Base-by-base conservation (phyloP, 1,284 basidiomycete genomes). In the Cystobasidium sp. region DNA sequence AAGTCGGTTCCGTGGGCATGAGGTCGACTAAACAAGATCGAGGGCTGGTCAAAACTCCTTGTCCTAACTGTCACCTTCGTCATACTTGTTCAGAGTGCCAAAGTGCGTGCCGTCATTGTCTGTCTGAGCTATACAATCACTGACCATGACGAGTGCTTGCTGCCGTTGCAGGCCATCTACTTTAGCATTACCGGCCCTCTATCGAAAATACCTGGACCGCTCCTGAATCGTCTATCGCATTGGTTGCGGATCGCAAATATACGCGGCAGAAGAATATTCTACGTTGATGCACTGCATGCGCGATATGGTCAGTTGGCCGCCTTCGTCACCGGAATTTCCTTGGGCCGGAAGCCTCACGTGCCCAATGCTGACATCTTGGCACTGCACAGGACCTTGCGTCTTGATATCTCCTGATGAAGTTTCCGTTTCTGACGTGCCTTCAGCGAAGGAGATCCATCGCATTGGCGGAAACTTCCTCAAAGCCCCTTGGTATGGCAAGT, bases 401-500 rank as follows among this genome's bases (percentile, higher is more conserved):
- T 16, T 31, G 4, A n/a, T 68, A 8, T 68, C 66, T 6, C 66
- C 66, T 9, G 66, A 68, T 4, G 66, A 68, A 56, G 51, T 68
- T n/a, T 3, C 47, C 4, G 56, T 68, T 14, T 6, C 7, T 39
- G 47, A 53, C 16, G n/a, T 56, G 20, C 3, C 10, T n/a, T 31
- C 66, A n/a, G 66, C 31, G 20, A 68, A 68, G 41, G 66, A 68
- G n/a, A 68, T 68, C 10, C 66, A 68, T 44, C 31, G 66, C 12
- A 68, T 68, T 10, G 66, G 66, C 18, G 22, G 49, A 4, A 46
- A 46, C 14, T 68, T 55, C 51, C 6, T 68, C 6, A 68, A 68
- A 31, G 66, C 66, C 22, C 66, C 66, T 18, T 68, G 66, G 66
- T 68, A 68, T 55, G 31, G 24, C 20, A 68, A 68, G 41, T 68